Conservation (phyloP, 805 yeast species). For the Debaryomyces castellii region DNA sequence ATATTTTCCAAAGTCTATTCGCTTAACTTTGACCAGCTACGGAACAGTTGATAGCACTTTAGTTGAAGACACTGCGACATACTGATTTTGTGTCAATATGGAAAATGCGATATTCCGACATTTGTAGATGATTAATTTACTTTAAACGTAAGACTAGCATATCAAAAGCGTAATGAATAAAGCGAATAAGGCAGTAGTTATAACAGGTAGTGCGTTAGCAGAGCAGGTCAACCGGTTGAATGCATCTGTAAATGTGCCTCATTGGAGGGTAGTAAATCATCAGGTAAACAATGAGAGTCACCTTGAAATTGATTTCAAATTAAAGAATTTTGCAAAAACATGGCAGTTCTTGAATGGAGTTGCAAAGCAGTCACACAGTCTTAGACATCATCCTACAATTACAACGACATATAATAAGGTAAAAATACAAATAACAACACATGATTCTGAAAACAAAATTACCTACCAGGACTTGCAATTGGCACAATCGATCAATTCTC, state of each 20-base stretch:
- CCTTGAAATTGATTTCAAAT: conserved; percentile 37
- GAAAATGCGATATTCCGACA: neutral
- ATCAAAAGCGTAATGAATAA: neutral
- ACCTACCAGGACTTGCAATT: conserved; percentile 59
- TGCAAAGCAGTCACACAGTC: conserved; percentile 53
- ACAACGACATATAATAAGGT: conserved; percentile 63
- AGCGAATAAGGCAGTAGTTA: neutral
- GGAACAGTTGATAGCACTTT: neutral
- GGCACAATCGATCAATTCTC: conserved; percentile 41
- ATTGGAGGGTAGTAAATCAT: conserved; percentile 4
- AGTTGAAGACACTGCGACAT: neutral
- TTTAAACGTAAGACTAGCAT: neutral
- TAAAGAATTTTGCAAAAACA: conserved; percentile 57
- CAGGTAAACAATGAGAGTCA: conserved; percentile 1
- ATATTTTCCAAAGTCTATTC: neutral
- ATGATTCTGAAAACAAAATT: conserved; percentile 51
- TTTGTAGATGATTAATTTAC: neutral
- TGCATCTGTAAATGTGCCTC: neutral
- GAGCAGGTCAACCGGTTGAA: conserved; percentile 6
- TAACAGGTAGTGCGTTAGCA: neutral
- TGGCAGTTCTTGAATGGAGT: conserved; percentile 66
- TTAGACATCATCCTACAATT: conserved; percentile 73
- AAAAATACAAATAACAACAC: conserved; percentile 57
- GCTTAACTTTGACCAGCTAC: neutral
- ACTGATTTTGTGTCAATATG: neutral